Evolutionary conservation across 257 asterid species (phyloP), one percentile per base, ranked within the genome.

Genomic region (Phtheirospermum japonicum): DNA sequence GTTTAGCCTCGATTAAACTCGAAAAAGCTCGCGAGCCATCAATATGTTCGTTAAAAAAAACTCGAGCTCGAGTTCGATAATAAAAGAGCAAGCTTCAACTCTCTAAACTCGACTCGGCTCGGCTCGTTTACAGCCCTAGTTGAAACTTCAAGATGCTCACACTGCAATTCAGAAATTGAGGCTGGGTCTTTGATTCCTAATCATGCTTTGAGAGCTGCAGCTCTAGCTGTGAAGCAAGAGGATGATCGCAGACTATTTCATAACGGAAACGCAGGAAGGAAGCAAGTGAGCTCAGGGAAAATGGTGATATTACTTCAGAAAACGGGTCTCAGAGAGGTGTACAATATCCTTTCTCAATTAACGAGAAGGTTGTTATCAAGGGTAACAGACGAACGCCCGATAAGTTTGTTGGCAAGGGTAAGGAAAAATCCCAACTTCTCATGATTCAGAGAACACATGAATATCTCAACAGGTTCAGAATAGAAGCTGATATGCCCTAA

Each of bases 371-470:
- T 73, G 69, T 79, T 34, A 89, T 92, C 67, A 85, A 79, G 99
- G 99, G 99, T 65, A 92, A 92, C 80, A 79, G 88, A 76, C 82
- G 97, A 80, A 92, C 99, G 33, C 97, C 97, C 52, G 97, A 89
- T 76, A 92, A 92, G 66, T 87, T 89, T 80, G 97, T 92, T 32
- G 97, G 97, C 66, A 92, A 87, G 79, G 99, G n/a, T n/a, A 89
- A 80, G 99, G 86, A 74, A 92, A 84, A 73, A 62, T 79, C 12
- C 72, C 68, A 26, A 48, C 75, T 48, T 66, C 94, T 63, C 78
- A 72, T 56, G 88, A 77, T 58, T 67, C 82, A 7, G 93, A 80
- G 46, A 82, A 82, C 63, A 78, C 83, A 48, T 63, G 82, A 63
- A 68, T 45, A 46, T 64, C 85, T 3, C 88, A 76, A 70, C 88